Conservation (phyloP, 2,329 filamentous ascomycete species). For the Claviceps sp. region DNA sequence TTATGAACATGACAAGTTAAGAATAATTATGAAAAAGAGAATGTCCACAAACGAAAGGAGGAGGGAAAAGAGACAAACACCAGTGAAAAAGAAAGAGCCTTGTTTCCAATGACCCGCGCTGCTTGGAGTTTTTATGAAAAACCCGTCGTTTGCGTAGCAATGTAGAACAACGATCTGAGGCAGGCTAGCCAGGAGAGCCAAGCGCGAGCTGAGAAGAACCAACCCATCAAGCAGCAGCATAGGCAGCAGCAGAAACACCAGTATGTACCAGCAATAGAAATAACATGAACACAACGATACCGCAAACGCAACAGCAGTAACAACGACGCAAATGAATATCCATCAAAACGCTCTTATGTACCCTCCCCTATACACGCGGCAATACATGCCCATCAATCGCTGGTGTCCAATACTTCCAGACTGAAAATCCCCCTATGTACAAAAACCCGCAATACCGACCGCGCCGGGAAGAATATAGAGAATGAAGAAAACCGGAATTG, state of each 20-base stretch:
- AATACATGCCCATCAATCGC: slow-evolving; percentile 8
- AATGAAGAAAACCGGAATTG: not conserved
- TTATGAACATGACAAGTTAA: not conserved
- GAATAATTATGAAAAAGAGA: too few relatives aligned
- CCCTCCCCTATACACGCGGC: slow-evolving; percentile 10
- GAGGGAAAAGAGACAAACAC: not conserved
- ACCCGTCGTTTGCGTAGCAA: not conserved
- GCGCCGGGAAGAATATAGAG: not conserved
- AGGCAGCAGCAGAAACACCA: too few relatives aligned
- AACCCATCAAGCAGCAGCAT: too few relatives aligned
- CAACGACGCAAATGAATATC: slow-evolving; percentile 5
- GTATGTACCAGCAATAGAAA: too few relatives aligned
- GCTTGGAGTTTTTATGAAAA: not conserved
- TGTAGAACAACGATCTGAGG: slow-evolving; percentile 1
- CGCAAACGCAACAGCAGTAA: not conserved
- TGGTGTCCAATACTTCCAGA: slow-evolving; percentile 5
- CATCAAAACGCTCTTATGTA: slow-evolving; percentile 8
- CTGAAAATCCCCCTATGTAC: slow-evolving; percentile 3
- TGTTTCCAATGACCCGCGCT: slow-evolving; percentile 2
- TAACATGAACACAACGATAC: too few relatives aligned
- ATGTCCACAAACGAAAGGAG: not conserved
- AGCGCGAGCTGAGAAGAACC: too few relatives aligned
- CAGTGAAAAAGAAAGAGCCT: not conserved
- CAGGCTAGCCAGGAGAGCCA: slow-evolving; percentile 2
- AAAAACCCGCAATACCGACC: not conserved